Base-by-base conservation (phyloP, 1,139 yeast genomes). In the Lodderomyces pseudojiufengensis region DNA sequence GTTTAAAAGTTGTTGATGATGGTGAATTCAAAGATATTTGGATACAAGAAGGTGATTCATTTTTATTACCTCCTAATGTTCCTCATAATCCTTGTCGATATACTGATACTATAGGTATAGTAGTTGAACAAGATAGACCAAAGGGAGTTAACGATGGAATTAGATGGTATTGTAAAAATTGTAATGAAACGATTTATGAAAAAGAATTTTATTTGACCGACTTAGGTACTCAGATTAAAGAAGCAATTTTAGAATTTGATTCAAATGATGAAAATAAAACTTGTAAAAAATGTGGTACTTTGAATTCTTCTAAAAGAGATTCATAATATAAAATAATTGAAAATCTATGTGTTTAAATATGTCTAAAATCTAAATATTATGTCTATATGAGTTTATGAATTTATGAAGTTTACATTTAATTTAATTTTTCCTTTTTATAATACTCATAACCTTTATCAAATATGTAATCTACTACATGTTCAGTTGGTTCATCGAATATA, bases 71-170 rank as follows among this genome's bases (percentile, higher is more conserved):
- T 1, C 81, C 83, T 1, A 85, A 86, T 54, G 73, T 76, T 3
- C 97, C 97, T 1, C 97, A 90, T 56, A 85, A 83, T 48, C 97
- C 97, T 1, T 92, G 86, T 12, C 69, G 97, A 48, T 90, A 77
- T 56, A 84, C 81, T 8, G 67, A 88, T 50, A 87, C 97, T 0
- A 80, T 90, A 22, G 97, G 97, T 0, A 65, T 90, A 33, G 97
- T 90, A 5, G 85, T 90, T n/a, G 97, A 90, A 52, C 96, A 88
- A 58, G 95, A 87, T 53, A 71, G 97, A 46, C 95, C 95, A 0
- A 63, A 65, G 37, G 85, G 76, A 2, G 64, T 75, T 25, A 69
- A 74, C 40, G 95, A 86, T 54, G 73, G 74, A 44, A 66, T 85
- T 45, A 71, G 96, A 51, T 88, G 97, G 97, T 90, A 88, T 57